These are phyloP conservation scores for Jamesozyma spencerorum DNA, from an alignment of 805 yeast species.

Conservation along the genomic window DNA sequence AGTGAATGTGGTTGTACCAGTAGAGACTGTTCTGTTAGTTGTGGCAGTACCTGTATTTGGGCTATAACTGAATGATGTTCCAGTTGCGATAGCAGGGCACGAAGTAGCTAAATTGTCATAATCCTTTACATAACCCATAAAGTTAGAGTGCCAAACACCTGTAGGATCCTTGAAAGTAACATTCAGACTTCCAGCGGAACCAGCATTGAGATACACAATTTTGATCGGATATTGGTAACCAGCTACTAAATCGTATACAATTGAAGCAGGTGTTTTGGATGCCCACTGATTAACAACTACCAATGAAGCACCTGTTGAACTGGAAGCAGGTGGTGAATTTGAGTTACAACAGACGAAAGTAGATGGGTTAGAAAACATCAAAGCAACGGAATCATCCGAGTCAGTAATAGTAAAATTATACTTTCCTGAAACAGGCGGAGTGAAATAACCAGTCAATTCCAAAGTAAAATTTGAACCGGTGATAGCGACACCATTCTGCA, in stretches of 20 bases:
- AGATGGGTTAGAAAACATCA: constrained; percentile 22
- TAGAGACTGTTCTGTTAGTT: neutral
- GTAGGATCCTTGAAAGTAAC: constrained; percentile 4
- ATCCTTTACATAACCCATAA: neutral
- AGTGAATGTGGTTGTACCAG: neutral
- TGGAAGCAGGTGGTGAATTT: neutral
- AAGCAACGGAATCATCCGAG: constrained; percentile 29
- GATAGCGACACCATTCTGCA: constrained; percentile 10
- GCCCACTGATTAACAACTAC: constrained; percentile 5
- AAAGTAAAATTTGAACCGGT: constrained; percentile 17
- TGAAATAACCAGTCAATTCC: constrained; percentile 22
- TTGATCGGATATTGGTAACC: constrained; percentile 15
- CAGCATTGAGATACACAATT: constrained; percentile 12
- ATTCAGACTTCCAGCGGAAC: constrained; percentile 1
- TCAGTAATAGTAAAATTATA: constrained; percentile 19
- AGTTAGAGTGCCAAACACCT: neutral
- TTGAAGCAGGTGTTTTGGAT: neutral
- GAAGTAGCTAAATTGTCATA: neutral
- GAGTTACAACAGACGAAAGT: constrained; percentile 29
- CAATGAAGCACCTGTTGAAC: constrained; percentile 1
- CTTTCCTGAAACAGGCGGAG: constrained; percentile 25
- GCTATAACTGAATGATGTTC: neutral
- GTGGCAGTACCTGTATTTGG: constrained; percentile 1
- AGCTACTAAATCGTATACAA: neutral
- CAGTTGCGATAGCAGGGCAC: neutral